phyloP scores from a whole-genome alignment of 2,329 filamentous ascomycete species.

The Fusarium buxicola region DNA sequence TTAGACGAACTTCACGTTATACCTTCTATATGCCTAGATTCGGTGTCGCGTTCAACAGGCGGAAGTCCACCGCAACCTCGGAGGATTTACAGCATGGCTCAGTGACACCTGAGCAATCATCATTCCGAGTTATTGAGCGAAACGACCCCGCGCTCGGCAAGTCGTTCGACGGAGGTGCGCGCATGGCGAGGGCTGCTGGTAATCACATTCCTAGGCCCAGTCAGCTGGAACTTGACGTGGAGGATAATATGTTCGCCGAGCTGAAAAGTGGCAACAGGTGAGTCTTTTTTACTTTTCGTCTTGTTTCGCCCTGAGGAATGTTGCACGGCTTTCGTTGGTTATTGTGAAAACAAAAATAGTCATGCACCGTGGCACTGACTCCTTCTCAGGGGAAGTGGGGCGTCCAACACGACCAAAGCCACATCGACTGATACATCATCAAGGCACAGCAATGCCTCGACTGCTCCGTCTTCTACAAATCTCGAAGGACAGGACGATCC shows the following conservation, averaged over 20 bases:
- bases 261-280: conserved; percentile 67
- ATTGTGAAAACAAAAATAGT: conserved; percentile 41
- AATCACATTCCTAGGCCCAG: conserved; percentile 54
- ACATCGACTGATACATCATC: conserved; percentile 70
- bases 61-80: conserved; percentile 68
- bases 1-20: conserved; percentile 30
- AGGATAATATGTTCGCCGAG: conserved; percentile 70
- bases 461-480: conserved; percentile 68
- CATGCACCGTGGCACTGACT: conserved; percentile 51
- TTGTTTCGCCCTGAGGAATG: conserved; percentile 34
- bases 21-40: conserved; percentile 70
- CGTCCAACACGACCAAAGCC: conserved; percentile 71
- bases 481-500: conserved; percentile 47
- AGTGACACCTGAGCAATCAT: conserved; percentile 59
- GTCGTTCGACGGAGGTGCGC: conserved; percentile 63
- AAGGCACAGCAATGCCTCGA: conserved; percentile 71
- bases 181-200: conserved; percentile 54
- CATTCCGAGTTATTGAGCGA: conserved; percentile 70
- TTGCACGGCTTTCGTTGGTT: conserved; percentile 34
- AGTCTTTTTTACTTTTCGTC: conserved; percentile 48
- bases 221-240: conserved; percentile 56
- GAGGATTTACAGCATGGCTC: conserved; percentile 65
- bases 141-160: conserved; percentile 58
- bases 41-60: conserved; percentile 68
- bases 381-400: conserved; percentile 65